Evolutionary conservation across 176 grass and related monocot species (phyloP).

Genomic region (Lolium rigidum): DNA sequence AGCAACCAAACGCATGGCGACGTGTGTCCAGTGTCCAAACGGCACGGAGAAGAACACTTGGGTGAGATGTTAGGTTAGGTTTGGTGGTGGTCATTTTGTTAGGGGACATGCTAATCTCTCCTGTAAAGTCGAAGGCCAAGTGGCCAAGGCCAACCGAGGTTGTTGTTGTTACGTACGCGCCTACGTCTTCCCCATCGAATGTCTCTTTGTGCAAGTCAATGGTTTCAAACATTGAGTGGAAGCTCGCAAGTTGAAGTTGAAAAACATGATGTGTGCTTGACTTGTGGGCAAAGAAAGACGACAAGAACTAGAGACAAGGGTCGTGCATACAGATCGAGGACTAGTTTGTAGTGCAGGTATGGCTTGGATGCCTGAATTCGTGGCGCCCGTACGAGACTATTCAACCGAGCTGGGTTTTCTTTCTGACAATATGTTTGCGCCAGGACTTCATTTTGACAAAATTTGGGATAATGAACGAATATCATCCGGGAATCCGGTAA

Average conservation of each 20-base stretch:
- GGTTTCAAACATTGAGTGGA: not conserved
- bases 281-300: not conserved
- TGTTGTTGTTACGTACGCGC: not conserved
- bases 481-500: too few relatives aligned
- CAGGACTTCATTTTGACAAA: too few relatives aligned
- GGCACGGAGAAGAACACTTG: too few relatives aligned
- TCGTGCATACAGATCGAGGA: not conserved
- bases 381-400: not conserved
- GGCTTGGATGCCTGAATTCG: not conserved
- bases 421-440: not conserved
- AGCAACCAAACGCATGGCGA: not conserved
- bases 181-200: not conserved
- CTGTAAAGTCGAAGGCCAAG: not conserved
- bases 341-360: too few relatives aligned
- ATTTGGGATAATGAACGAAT: too few relatives aligned
- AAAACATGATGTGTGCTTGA: not conserved
- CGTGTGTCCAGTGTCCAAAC: not conserved
- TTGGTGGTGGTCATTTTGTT: not conserved
- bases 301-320: slow-evolving; percentile 18
- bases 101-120: not conserved
- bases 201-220: too few relatives aligned
- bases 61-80: not conserved
- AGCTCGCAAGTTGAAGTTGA: not conserved
- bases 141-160: not conserved
- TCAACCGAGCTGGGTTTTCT: not conserved